Evolutionary conservation across 164 flowering plant genomes (phyloP).

Genomic region (Umbilicus rupestris): DNA sequence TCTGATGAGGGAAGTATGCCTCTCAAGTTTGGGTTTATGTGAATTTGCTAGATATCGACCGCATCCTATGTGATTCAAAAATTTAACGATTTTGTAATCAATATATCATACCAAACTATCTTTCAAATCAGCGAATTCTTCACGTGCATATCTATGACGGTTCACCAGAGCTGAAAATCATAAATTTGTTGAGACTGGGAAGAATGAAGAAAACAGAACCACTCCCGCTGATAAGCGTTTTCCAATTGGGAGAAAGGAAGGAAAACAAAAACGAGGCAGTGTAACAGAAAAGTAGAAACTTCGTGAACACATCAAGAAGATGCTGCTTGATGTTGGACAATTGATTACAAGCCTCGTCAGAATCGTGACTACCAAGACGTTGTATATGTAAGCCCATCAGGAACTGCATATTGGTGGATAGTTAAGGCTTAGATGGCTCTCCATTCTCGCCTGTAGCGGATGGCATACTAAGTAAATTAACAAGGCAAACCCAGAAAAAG

Average conservation of each 20-base stretch:
- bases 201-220: slow-evolving; percentile 21
- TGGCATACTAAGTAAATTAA: slow-evolving; percentile 54
- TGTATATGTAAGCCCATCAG: slow-evolving; percentile 51
- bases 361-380: slow-evolving; percentile 68
- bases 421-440: slow-evolving; percentile 51
- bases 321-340: slow-evolving; percentile 62
- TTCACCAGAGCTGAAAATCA: not conserved
- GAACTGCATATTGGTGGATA: slow-evolving; percentile 67
- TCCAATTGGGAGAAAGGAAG: slow-evolving; percentile 20
- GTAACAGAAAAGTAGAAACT: slow-evolving; percentile 62
- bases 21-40: slow-evolving; percentile 15
- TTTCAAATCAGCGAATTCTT: too few species aligned
- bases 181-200: not conserved
- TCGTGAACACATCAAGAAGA: slow-evolving; percentile 47
- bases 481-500: slow-evolving; percentile 70
- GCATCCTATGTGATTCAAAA: too few species aligned
- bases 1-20: slow-evolving; percentile 32
- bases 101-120: too few species aligned
- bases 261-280: slow-evolving; percentile 45
- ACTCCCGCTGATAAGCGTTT: slow-evolving; percentile 19
- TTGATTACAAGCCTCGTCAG: slow-evolving; percentile 65
- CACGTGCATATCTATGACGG: too few species aligned
- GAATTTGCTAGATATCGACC: too few species aligned
- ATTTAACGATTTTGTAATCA: too few species aligned
- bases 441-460: slow-evolving; percentile 46